phyloP scores from a whole-genome alignment of 768 basidiomycete genomes.

The Cystobasidium ongulense region DNA sequence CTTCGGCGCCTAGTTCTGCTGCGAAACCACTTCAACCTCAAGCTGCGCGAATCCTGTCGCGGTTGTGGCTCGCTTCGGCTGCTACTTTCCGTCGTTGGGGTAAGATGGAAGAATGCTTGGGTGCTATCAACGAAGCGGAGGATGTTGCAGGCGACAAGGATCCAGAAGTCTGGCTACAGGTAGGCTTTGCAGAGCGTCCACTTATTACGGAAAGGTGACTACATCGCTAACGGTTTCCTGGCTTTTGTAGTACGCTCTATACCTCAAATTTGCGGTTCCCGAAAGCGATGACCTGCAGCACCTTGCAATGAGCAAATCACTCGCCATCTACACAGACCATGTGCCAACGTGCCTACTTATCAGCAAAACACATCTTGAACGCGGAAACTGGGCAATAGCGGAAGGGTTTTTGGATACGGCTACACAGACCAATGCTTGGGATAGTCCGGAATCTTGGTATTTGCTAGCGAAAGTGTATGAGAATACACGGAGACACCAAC shows the following conservation, averaged over 20 bases:
- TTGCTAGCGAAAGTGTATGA: constrained; percentile 74
- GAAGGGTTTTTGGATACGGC: constrained; percentile 69
- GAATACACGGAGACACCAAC: constrained; percentile 61
- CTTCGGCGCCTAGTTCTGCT: background rate
- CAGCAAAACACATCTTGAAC: constrained; percentile 61
- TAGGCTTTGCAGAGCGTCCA: constrained; percentile 45
- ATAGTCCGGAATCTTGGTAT: constrained; percentile 91
- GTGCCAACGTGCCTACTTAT: constrained; percentile 70
- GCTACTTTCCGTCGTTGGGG: constrained; percentile 85
- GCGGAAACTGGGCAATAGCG: constrained; percentile 51
- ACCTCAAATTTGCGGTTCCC: constrained; percentile 51
- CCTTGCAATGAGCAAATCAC: constrained; percentile 72
- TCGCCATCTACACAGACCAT: constrained; percentile 76
- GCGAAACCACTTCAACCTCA: constrained; percentile 2
- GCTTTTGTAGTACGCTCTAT: constrained; percentile 6
- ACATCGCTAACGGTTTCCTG: background rate
- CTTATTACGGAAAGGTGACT: background rate
- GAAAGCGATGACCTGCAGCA: constrained; percentile 55
- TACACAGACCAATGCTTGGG: constrained; percentile 69
- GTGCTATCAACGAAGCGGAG: constrained; percentile 91
- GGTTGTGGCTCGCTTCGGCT: constrained; percentile 81
- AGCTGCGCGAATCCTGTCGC: constrained; percentile 19
- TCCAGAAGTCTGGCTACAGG: constrained; percentile 89
- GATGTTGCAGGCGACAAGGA: constrained; percentile 68
- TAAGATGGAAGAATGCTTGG: constrained; percentile 80